phyloP scores from a whole-genome alignment of 2,329 filamentous ascomycete genomes.

The Hymenoscyphus fructigenus region DNA sequence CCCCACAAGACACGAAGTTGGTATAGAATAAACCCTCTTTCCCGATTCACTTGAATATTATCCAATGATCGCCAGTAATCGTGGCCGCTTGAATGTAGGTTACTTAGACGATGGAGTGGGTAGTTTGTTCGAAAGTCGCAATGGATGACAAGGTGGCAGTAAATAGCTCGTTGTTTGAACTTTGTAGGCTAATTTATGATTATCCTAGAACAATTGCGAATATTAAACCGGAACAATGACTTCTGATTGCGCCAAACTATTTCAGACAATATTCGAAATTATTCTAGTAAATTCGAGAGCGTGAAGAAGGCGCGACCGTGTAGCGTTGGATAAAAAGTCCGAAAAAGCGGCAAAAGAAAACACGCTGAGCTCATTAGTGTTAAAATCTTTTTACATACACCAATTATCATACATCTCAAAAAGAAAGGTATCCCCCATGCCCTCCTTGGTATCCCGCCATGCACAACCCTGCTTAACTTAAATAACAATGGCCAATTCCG shows the following conservation, averaged over 20 bases:
- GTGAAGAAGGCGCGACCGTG: background rate
- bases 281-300: background rate
- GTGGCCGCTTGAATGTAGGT: too few species aligned
- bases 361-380: background rate
- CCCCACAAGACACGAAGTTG: too few species aligned
- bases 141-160: too few species aligned
- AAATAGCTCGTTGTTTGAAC: background rate
- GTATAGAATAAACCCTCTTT: too few species aligned
- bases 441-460: background rate
- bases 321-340: background rate
- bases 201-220: background rate
- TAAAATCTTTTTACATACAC: background rate
- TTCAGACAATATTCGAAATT: background rate
- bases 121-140: too few species aligned
- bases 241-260: background rate
- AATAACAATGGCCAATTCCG: slow-evolving; percentile 80
- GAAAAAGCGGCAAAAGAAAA: too few species aligned
- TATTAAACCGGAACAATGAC: background rate
- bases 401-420: background rate
- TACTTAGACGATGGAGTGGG: too few species aligned
- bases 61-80: too few species aligned
- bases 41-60: too few species aligned
- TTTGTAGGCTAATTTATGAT: background rate
- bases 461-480: slow-evolving; percentile 48
- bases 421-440: background rate